Conservation (phyloP, 1,284 basidiomycete species). For the Boletus sp. region DNA sequence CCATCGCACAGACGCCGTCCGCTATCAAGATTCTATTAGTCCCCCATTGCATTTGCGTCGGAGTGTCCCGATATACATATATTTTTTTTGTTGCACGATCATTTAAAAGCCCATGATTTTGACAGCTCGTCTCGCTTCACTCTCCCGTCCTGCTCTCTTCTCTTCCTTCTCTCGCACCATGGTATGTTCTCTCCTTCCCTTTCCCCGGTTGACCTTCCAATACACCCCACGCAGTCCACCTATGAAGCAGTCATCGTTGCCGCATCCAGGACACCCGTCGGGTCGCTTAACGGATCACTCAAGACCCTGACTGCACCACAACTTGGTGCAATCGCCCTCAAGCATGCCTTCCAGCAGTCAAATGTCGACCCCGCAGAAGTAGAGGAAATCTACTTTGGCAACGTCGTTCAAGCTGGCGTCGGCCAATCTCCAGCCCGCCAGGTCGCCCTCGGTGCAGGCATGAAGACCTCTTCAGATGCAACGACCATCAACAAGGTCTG, state of each 20-base stretch:
- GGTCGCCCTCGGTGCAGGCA: slow-evolving; percentile 84
- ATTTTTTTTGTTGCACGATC: slow-evolving; percentile 7
- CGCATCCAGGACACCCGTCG: slow-evolving; percentile 92
- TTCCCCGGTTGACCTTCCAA: slow-evolving; percentile 1
- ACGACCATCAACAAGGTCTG: slow-evolving; percentile 99
- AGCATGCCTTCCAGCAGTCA: slow-evolving; percentile 81
- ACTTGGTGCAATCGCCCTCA: slow-evolving; percentile 86
- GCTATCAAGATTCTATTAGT: too few species aligned
- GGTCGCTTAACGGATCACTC: slow-evolving; percentile 87
- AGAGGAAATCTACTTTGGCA: slow-evolving; percentile 96
- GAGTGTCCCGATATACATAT: slow-evolving; percentile 25
- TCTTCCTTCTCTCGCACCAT: slow-evolving; percentile 37
- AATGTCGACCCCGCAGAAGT: slow-evolving; percentile 78
- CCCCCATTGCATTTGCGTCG: slow-evolving; percentile 19
- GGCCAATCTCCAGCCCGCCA: slow-evolving; percentile 95
- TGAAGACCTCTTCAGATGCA: slow-evolving; percentile 84
- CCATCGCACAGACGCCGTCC: slow-evolving; percentile 5
- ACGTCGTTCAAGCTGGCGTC: slow-evolving; percentile 94
- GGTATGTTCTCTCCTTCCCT: slow-evolving; percentile 34
- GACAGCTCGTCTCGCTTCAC: slow-evolving; percentile 32
- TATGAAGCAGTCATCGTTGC: slow-evolving; percentile 94
- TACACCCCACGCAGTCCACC: slow-evolving; percentile 29
- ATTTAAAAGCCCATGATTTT: slow-evolving; percentile 33
- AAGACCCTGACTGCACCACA: slow-evolving; percentile 89
- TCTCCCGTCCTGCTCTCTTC: slow-evolving; percentile 37